Evolutionary conservation across 495 filamentous ascomycete genomes (phyloP), one percentile per base, ranked within the genome.

Genomic region (Pseudevernia furfuracea): DNA sequence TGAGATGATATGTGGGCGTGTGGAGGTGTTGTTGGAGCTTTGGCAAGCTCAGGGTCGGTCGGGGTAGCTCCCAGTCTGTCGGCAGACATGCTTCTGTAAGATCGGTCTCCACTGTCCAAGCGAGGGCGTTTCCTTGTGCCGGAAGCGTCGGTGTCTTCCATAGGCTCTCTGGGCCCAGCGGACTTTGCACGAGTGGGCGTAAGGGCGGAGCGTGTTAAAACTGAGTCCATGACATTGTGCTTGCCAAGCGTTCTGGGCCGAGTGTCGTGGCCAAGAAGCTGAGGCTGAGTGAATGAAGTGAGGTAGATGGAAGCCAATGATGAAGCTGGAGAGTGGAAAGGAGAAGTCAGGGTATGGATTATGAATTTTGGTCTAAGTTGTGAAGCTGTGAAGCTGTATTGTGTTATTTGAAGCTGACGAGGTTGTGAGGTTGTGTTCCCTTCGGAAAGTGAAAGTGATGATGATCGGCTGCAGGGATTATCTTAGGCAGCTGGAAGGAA

Each of bases 101-200:
- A 71, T 64, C 74, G 73, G 67, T 75, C 77, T 67, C 81, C 82
- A 72, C 77, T 82, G 72, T 87, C 83, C 61, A 87, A 79, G 70
- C 84, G 83, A 58, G 82, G 84, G 66, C 84, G 82, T 75, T 87
- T 87, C 70, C 83, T 79, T 66, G 79, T 83, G 59, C 75, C 74
- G 59, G 81, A 78, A 61, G 79, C 74, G 67, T 83, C 76, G 56
- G 73, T 71, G 71, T 85, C 82, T 75, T 86, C 84, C 78, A 84
- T 82, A 69, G 76, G 76, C 73, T 81, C 79, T 69, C 75, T 73
- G 37, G 74, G 71, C 63, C 74, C 71, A 37, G 65, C 68, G 63
- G 71, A 75, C 41, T 68, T 69, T 64, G 68, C 67, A 59, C 71
- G 62, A 61, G 68, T 58, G 46, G 62, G 58, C 12, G 66, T 70